Percentiles rank a stretch among this genome's conserved stretches.
Conservation (phyloP, 495 filamentous ascomycete genomes). For the Talaromyces liani region DNA sequence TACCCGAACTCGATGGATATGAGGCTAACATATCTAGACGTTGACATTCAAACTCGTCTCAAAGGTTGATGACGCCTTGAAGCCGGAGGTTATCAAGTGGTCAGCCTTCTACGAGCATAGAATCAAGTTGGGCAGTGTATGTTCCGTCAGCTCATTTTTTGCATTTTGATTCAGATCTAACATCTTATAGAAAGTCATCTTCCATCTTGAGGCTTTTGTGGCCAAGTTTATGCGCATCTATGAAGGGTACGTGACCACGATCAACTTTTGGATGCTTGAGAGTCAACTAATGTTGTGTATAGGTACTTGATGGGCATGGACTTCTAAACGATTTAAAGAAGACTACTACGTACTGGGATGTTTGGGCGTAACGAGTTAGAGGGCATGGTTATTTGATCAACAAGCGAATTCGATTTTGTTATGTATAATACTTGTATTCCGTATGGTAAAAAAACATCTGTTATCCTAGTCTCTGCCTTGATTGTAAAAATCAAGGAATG, state of each 20-base stretch:
- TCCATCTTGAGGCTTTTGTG: slow-evolving; percentile 96
- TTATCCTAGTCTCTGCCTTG: neutral
- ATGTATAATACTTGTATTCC: neutral
- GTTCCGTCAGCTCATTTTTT: slow-evolving; percentile 10
- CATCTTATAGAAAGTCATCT: slow-evolving; percentile 74
- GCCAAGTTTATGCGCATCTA: slow-evolving; percentile 96
- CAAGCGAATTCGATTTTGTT: neutral
- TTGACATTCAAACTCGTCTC: slow-evolving; percentile 87
- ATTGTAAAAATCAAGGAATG: neutral
- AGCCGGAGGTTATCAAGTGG: slow-evolving; percentile 90
- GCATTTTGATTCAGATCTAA: slow-evolving; percentile 11
- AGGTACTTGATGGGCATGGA: slow-evolving; percentile 92
- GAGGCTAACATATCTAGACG: slow-evolving; percentile 33
- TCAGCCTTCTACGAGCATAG: slow-evolving; percentile 95
- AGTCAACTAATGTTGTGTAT: slow-evolving; percentile 15
- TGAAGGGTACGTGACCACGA: slow-evolving; percentile 50
- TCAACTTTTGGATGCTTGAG: neutral
- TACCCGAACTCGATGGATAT: neutral
- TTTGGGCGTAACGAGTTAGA: neutral
- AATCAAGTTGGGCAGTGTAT: slow-evolving; percentile 71
- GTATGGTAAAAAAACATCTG: neutral
- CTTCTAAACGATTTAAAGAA: slow-evolving; percentile 31
- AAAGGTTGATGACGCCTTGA: slow-evolving; percentile 78
- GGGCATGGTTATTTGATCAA: neutral
- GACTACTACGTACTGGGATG: neutral